phyloP scores from a whole-genome alignment of 2,329 filamentous ascomycete genomes.

The Talaromyces pinophilus region DNA sequence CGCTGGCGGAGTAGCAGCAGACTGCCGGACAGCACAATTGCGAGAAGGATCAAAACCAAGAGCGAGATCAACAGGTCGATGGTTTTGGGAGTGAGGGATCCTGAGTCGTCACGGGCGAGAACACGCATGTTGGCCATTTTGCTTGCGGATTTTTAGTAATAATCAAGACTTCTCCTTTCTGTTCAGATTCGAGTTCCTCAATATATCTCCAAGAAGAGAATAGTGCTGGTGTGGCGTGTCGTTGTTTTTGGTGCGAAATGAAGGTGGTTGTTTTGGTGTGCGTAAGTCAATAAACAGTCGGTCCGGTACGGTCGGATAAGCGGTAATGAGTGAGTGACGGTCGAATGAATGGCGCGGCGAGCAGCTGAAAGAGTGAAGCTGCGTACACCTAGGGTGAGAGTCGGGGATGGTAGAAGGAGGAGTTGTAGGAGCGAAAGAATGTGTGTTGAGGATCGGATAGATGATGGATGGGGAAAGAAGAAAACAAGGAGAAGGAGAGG shows the following conservation, averaged over 20 bases:
- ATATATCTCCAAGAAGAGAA: constrained; percentile 1
- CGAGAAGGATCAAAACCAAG: constrained; percentile 73
- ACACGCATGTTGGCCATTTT: constrained; percentile 44
- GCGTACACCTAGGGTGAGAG: constrained; percentile 51
- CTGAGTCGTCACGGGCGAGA: constrained; percentile 54
- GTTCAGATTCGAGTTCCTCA: neutral
- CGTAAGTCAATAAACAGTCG: constrained; percentile 21
- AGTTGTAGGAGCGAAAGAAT: constrained; percentile 22
- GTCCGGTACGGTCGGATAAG: constrained; percentile 16
- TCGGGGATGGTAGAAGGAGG: constrained; percentile 26
- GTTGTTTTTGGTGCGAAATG: constrained; percentile 21
- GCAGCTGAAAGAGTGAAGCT: constrained; percentile 68
- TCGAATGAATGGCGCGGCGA: constrained; percentile 53
- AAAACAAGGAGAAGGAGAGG: constrained; percentile 22
- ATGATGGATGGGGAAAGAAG: constrained; percentile 17
- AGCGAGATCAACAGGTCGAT: constrained; percentile 78
- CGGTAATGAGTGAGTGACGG: constrained; percentile 23
- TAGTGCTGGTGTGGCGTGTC: neutral
- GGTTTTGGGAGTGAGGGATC: constrained; percentile 61
- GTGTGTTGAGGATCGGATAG: constrained; percentile 25
- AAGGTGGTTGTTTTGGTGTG: constrained; percentile 26
- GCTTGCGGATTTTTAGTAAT: neutral
- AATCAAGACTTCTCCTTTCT: neutral
- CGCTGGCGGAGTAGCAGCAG: constrained; percentile 74
- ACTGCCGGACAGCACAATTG: constrained; percentile 65